Conservation (phyloP, 441 rosid species). For the Aquilaria agallochum region DNA sequence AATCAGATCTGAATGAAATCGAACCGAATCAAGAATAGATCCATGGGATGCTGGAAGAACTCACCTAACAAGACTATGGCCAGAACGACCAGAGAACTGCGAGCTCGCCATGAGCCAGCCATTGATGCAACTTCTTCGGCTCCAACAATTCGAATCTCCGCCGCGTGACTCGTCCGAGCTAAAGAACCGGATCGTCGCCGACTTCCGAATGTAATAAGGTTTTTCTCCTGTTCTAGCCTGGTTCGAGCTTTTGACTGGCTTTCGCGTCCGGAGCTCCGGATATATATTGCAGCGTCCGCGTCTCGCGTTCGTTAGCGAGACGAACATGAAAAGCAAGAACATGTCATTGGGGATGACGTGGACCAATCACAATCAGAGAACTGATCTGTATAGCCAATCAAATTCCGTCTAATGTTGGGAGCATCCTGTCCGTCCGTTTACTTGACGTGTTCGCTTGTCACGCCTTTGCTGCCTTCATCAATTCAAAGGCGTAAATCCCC, state of each 20-base stretch:
- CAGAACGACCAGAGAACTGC: slow-evolving; percentile 36
- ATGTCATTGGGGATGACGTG: slow-evolving; percentile 57
- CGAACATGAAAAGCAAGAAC: slow-evolving; percentile 12
- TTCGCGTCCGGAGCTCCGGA: too few relatives aligned
- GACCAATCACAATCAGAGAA: slow-evolving; percentile 39
- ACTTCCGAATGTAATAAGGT: background rate
- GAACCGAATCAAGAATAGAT: slow-evolving; percentile 4
- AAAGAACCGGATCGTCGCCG: background rate
- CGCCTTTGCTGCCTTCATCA: background rate
- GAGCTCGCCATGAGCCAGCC: slow-evolving; percentile 48
- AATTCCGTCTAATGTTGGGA: slow-evolving; percentile 38
- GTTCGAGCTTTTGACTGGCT: slow-evolving; percentile 20
- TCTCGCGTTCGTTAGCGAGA: slow-evolving; percentile 7
- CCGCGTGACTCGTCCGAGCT: background rate
- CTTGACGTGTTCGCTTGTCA: slow-evolving; percentile 18
- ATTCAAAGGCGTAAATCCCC: too few relatives aligned
- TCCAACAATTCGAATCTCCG: background rate
- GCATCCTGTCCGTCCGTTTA: slow-evolving; percentile 35
- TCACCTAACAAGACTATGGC: slow-evolving; percentile 58
- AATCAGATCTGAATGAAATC: background rate
- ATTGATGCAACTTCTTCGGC: slow-evolving; percentile 16
- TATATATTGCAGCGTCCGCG: slow-evolving; percentile 7
- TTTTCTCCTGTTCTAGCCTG: background rate
- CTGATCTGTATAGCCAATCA: slow-evolving; percentile 34
- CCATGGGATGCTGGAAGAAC: slow-evolving; percentile 5